phyloP scores from a whole-genome alignment of 495 filamentous ascomycete species.

The Diplogelasinospora grovesii region DNA sequence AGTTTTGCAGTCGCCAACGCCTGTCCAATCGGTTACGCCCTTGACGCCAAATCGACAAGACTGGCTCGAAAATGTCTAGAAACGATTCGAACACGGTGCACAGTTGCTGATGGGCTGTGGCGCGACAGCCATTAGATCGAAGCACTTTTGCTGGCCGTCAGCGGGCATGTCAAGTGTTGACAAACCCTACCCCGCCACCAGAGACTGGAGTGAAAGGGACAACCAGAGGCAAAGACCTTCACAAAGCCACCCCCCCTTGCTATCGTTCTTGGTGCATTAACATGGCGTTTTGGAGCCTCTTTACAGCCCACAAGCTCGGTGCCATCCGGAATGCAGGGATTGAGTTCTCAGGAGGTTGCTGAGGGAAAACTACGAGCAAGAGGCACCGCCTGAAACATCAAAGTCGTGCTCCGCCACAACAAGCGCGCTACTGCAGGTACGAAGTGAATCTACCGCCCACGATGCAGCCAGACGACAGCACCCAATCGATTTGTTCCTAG shows the following conservation, averaged over 20 bases:
- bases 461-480: too few relatives aligned
- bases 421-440: constrained; percentile 18
- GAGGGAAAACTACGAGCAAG: not conserved
- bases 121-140: not conserved
- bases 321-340: too few relatives aligned
- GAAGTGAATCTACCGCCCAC: constrained; percentile 1
- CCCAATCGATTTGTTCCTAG: constrained; percentile 11
- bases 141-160: constrained; percentile 1
- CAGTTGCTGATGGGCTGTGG: not conserved
- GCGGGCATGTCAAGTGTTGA: too few relatives aligned
- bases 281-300: not conserved
- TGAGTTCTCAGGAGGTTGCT: too few relatives aligned
- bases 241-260: too few relatives aligned
- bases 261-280: too few relatives aligned
- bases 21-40: constrained; percentile 21
- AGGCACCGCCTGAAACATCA: constrained; percentile 10
- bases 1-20: not conserved
- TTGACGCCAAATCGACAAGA: constrained; percentile 5
- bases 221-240: not conserved
- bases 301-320: not conserved
- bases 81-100: constrained; percentile 1
- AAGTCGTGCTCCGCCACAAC: constrained; percentile 12
- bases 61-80: not conserved
- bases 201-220: not conserved
- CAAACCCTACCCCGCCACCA: too few relatives aligned